phyloP scores from a whole-genome alignment of 1,139 yeast species.

The Kluyveromyces sp. region DNA sequence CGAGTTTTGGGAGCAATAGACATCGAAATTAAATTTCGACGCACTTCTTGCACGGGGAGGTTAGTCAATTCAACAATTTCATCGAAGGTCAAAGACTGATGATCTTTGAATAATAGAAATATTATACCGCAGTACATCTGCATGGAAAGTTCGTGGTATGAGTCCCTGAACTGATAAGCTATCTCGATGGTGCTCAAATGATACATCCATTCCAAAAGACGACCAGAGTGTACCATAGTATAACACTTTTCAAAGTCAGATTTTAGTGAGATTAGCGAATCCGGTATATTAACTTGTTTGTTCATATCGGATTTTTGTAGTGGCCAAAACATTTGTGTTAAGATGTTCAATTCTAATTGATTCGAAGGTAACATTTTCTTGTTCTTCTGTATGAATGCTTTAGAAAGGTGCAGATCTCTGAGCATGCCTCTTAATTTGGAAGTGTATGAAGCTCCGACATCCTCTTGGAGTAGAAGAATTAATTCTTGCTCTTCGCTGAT shows the following conservation, averaged over 20 bases:
- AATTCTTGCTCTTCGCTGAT: slow-evolving; percentile 64
- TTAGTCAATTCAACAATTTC: slow-evolving; percentile 62
- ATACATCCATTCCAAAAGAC: slow-evolving; percentile 77
- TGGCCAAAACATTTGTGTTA: slow-evolving; percentile 39
- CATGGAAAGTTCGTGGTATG: slow-evolving; percentile 72
- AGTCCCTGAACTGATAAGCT: slow-evolving; percentile 54
- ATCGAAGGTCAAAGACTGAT: slow-evolving; percentile 45
- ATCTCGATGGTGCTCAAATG: slow-evolving; percentile 78
- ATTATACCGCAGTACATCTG: slow-evolving; percentile 76
- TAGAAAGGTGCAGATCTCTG: slow-evolving; percentile 61
- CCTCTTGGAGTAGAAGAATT: slow-evolving; percentile 64
- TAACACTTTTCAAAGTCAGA: slow-evolving; percentile 44
- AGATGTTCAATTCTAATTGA: slow-evolving; percentile 44
- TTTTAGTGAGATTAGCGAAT: slow-evolving; percentile 37
- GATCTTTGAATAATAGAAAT: slow-evolving; percentile 57
- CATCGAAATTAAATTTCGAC: slow-evolving; percentile 73
- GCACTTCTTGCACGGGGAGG: slow-evolving; percentile 65
- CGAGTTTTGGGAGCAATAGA: slow-evolving; percentile 80
- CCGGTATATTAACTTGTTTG: slow-evolving; percentile 44
- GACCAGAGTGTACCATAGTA: slow-evolving; percentile 58
- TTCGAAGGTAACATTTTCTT: slow-evolving; percentile 8
- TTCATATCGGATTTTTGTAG: slow-evolving; percentile 18
- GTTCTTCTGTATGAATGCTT: slow-evolving; percentile 39
- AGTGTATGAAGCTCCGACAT: slow-evolving; percentile 74
- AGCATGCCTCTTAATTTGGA: slow-evolving; percentile 85